These are phyloP conservation scores for Fagopyrum esculentum DNA, from an alignment of 148 eudicot genomes.

Conservation along the genomic window DNA sequence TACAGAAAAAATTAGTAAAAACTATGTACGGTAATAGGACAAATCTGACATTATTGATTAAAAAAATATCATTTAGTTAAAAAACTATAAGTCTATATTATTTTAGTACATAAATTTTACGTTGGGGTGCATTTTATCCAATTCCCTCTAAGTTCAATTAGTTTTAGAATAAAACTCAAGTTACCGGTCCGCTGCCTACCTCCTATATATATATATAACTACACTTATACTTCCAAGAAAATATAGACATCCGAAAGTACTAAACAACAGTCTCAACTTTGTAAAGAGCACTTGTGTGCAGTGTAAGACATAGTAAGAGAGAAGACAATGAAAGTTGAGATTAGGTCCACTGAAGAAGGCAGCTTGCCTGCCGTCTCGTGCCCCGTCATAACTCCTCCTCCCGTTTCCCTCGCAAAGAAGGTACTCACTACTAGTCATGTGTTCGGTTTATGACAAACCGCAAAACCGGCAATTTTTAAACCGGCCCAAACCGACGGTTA, in stretches of 20 bases:
- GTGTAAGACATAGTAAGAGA: conserved; percentile 36
- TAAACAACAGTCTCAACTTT: conserved; percentile 5
- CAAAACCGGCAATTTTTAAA: no score
- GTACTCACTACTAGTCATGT: conserved; percentile 19
- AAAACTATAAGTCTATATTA: no score
- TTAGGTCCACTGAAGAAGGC: conserved; percentile 73
- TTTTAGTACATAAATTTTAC: no score
- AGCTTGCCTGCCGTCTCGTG: conserved; percentile 68
- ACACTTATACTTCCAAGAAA: not conserved
- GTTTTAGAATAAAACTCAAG: no score
- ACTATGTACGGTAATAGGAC: no score
- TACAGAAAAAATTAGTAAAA: no score
- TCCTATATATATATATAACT: conserved; percentile 1
- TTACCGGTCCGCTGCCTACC: not conserved
- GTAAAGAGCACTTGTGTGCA: not conserved
- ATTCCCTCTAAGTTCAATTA: no score
- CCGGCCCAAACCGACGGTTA: no score
- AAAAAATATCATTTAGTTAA: no score
- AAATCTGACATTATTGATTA: no score
- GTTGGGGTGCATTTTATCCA: no score
- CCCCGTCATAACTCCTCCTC: conserved; percentile 50
- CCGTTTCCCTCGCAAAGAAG: conserved; percentile 84
- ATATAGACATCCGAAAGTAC: not conserved
- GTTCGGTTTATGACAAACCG: no score
- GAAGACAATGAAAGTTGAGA: conserved; percentile 20